phyloP scores from a whole-genome alignment of 2,329 filamentous ascomycete species.

The Hypoxylon sp. region DNA sequence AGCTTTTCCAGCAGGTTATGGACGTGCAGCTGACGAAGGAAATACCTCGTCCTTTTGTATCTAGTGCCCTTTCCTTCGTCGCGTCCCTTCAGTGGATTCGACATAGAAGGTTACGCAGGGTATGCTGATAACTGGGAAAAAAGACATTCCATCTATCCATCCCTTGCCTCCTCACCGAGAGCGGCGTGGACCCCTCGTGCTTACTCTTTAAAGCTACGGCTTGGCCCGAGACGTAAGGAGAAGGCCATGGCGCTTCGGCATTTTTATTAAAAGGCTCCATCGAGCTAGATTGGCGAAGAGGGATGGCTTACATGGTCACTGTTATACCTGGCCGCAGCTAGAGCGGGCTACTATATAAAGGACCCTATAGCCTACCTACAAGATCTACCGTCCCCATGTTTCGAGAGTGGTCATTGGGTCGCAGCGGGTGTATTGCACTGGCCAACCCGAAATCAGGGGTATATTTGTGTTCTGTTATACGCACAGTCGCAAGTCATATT shows the following conservation, averaged over 20 bases:
- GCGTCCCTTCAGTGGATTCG: constrained; percentile 2
- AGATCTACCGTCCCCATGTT: constrained; percentile 38
- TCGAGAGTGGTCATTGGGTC: constrained; percentile 30
- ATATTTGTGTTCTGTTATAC: constrained; percentile 42
- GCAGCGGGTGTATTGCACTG: constrained; percentile 27
- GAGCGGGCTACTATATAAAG: constrained; percentile 36
- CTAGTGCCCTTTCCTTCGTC: constrained; percentile 4
- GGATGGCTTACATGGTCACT: constrained; percentile 24
- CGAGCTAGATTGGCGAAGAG: constrained; percentile 29
- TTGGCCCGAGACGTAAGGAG: constrained; percentile 13
- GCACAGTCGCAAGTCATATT: constrained; percentile 29
- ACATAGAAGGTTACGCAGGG: not conserved
- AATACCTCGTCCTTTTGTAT: constrained; percentile 27
- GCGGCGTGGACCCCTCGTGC: constrained; percentile 2
- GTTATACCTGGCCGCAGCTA: constrained; percentile 31
- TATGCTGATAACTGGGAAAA: not conserved
- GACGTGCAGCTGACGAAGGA: constrained; percentile 33
- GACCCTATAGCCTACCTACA: constrained; percentile 23
- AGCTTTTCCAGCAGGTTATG: constrained; percentile 31
- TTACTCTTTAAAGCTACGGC: constrained; percentile 15
- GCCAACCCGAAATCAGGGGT: constrained; percentile 37
- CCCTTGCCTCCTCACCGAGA: constrained; percentile 24
- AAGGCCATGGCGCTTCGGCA: constrained; percentile 20
- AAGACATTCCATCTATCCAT: not conserved
- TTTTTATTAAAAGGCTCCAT: constrained; percentile 23